Conservation (phyloP, 371 early-diverging fungal species). For the Syncephalastrum monosporum region DNA sequence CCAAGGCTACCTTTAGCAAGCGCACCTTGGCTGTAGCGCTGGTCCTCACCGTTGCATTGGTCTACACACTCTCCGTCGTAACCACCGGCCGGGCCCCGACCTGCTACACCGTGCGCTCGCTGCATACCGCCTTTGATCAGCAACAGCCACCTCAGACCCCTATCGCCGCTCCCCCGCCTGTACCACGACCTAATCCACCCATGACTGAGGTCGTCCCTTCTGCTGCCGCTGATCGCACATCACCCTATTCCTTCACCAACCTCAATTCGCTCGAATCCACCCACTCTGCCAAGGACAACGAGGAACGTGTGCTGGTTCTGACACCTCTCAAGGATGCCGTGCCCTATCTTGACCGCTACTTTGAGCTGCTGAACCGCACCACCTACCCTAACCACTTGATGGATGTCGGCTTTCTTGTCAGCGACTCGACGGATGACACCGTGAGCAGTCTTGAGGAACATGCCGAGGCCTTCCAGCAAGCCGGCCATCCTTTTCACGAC, state of each 20-base stretch:
- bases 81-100: too few relatives aligned
- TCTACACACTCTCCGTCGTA: too few relatives aligned
- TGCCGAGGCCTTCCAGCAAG: conserved; percentile 6
- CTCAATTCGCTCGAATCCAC: conserved; percentile 23
- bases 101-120: too few relatives aligned
- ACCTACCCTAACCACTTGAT: conserved; percentile 37
- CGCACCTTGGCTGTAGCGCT: too few relatives aligned
- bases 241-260: conserved; percentile 1
- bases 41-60: too few relatives aligned
- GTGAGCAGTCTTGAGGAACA: conserved; percentile 17
- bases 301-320: conserved; percentile 22
- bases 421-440: conserved; percentile 10
- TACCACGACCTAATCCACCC: too few relatives aligned
- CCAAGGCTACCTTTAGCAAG: too few relatives aligned
- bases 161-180: too few relatives aligned
- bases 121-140: too few relatives aligned
- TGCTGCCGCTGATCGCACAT: too few relatives aligned
- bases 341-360: conserved; percentile 39
- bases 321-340: conserved; percentile 38
- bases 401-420: conserved; percentile 40
- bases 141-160: too few relatives aligned
- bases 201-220: too few relatives aligned
- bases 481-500: conserved; percentile 29
- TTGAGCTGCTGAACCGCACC: conserved; percentile 36
- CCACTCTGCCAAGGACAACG: conserved; percentile 18